phyloP scores from a whole-genome alignment of 495 filamentous ascomycete genomes.

The Neurospora sp. region DNA sequence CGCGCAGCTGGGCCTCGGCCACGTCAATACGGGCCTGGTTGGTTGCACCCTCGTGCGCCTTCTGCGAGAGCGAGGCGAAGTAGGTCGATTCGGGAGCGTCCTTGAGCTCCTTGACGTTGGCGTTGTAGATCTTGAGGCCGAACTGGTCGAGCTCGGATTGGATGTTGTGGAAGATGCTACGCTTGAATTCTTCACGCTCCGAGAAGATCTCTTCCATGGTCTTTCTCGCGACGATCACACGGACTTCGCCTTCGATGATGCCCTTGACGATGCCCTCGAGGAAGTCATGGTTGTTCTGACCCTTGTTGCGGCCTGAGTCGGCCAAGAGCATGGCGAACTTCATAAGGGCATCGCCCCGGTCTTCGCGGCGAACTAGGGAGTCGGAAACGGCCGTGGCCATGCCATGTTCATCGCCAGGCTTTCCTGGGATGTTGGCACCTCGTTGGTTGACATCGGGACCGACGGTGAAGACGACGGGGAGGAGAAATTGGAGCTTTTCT shows the following conservation, averaged over 20 bases:
- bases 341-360: conserved; percentile 46
- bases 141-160: conserved; percentile 66
- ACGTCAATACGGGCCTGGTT: conserved; percentile 61
- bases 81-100: conserved; percentile 69
- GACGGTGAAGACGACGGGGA: conserved; percentile 78
- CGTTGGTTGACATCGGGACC: conserved; percentile 58
- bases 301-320: conserved; percentile 38
- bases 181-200: conserved; percentile 70
- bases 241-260: conserved; percentile 79
- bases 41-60: conserved; percentile 72
- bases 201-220: conserved; percentile 84
- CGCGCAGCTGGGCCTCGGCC: conserved; percentile 65
- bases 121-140: conserved; percentile 63
- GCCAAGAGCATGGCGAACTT: conserved; percentile 73
- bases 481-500: conserved; percentile 68
- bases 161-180: conserved; percentile 65
- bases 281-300: conserved; percentile 42
- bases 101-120: conserved; percentile 74
- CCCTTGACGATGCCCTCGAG: conserved; percentile 80
- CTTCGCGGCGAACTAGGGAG: conserved; percentile 22
- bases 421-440: conserved; percentile 24
- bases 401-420: conserved; percentile 7
- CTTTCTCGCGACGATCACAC: conserved; percentile 67
- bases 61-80: conserved; percentile 66
- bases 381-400: conserved; percentile 9